Percentiles rank a stretch among this genome's conserved stretches.
Conservation (phyloP, 352 stramenopile species). For the Phytophthora constricta region DNA sequence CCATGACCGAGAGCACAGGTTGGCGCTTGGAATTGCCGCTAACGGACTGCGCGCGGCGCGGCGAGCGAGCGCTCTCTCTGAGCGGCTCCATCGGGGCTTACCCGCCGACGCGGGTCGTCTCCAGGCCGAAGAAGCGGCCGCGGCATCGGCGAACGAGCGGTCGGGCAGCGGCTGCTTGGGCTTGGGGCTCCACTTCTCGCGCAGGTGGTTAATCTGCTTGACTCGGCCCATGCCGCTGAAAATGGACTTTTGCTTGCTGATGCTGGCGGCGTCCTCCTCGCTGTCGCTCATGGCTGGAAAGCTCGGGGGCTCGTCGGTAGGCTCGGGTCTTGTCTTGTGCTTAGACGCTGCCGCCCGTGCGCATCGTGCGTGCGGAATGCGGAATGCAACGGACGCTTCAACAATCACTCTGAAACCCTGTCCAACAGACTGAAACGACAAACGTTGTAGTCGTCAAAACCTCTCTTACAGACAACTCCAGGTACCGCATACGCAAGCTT, state of each 20-base stretch:
- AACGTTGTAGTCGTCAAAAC: too few relatives aligned
- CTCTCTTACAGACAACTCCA: too few relatives aligned
- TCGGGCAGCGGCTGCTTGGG: conserved; percentile 22
- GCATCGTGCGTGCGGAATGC: too few relatives aligned
- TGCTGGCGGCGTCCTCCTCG: conserved; percentile 43
- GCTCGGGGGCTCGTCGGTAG: too few relatives aligned
- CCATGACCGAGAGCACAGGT: conserved; percentile 34
- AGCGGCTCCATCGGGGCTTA: conserved; percentile 21
- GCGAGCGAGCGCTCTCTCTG: conserved; percentile 14
- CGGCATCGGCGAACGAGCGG: conserved; percentile 19
- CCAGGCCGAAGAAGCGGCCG: conserved; percentile 28
- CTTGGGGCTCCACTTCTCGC: conserved; percentile 58
- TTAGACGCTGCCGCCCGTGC: too few relatives aligned
- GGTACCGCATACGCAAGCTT: conserved; percentile 7
- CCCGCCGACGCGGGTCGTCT: conserved; percentile 8
- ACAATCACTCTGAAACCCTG: neutral
- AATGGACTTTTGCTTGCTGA: conserved; percentile 49
- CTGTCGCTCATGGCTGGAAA: conserved; percentile 45
- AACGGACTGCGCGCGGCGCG: conserved; percentile 12
- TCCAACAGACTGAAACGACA: too few relatives aligned
- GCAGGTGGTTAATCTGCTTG: conserved; percentile 59
- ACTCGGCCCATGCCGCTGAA: conserved; percentile 62
- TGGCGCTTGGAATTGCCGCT: conserved; percentile 16
- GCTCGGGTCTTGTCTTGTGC: too few relatives aligned
- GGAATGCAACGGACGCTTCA: neutral